Base-by-base conservation (phyloP, 352 stramenopile genomes). In the Phytophthora capsici region DNA sequence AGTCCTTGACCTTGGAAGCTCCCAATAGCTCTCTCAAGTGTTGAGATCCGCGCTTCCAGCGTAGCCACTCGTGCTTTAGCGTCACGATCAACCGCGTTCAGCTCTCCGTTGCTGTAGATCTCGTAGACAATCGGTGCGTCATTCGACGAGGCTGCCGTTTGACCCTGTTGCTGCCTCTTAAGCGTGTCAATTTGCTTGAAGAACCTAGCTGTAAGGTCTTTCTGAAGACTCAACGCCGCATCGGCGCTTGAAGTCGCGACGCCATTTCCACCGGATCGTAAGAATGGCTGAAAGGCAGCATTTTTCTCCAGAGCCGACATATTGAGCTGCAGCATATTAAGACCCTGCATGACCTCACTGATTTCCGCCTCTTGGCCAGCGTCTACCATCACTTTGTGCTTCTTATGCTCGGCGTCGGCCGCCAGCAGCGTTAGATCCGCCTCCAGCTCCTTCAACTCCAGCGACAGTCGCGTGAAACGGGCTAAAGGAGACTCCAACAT, bases 61-160 rank as follows among this genome's bases (percentile, higher is more conserved):
- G 72, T 69, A 40, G 84, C 54, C 51, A 89, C 64, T 2, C 84
- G 82, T 47, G 77, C 73, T 62, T 88, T 89, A 28, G 80, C 80
- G 45, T 90, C 82, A n/a, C 71, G 70, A 38, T 91, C 84, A 12
- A 89, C 73, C 7, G 78, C 77, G 58, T 90, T 84, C 26, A 90
- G 61, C 70, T 93, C 84, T 14, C 82, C 82, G 38, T 85, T 91
- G 66, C 79, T 91, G 76, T 82, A 93, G 46, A 93, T 89, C 65
- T 93, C 84, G 66, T 93, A 93, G 50, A 91, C 77, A 49, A 93
- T 88, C 3, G 78, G 72, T 4, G 81, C 73, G 20, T 40, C 38
- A 34, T 69, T 54, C 13, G 44, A 53, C 8, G 32, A 50, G 25
- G 17, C 37, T 30, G 36, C 17, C 6, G 59, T 69, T 20, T 69